Percentiles rank a stretch among this genome's conserved stretches.
These are phyloP conservation scores for Fusarium continuum DNA, from an alignment of 2,329 filamentous ascomycete species.

Conservation along the genomic window DNA sequence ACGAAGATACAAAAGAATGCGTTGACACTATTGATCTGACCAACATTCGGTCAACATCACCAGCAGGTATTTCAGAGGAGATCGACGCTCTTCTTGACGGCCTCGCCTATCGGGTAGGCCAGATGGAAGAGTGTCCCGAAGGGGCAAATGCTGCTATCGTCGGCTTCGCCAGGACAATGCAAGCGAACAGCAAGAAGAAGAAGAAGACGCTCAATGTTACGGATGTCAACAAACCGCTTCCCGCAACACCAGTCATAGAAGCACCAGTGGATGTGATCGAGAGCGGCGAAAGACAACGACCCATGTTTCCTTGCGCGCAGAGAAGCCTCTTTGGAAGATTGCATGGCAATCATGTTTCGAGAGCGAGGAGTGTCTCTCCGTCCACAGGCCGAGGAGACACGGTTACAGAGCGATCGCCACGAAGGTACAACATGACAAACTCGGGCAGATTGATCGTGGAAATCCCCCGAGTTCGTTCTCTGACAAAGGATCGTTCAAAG, in stretches of 20 bases:
- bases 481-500: background rate
- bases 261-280: constrained; percentile 33
- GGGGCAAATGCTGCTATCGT: constrained; percentile 43
- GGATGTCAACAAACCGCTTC: constrained; percentile 44
- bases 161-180: constrained; percentile 35
- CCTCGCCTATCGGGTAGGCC: constrained; percentile 48
- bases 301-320: constrained; percentile 10
- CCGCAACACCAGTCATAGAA: constrained; percentile 44
- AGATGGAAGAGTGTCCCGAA: constrained; percentile 41
- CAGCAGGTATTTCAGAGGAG: constrained; percentile 2
- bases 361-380: constrained; percentile 24
- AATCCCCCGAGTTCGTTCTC: background rate
- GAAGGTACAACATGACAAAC: background rate
- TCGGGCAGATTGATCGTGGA: background rate
- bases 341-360: background rate
- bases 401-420: background rate
- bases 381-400: background rate
- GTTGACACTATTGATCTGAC: constrained; percentile 37
- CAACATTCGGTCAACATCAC: constrained; percentile 14
- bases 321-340: background rate
- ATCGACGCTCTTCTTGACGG: constrained; percentile 39
- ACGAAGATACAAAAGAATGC: background rate
- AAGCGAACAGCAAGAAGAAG: constrained; percentile 1
- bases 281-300: background rate
- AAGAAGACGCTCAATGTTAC: background rate